Base-by-base conservation (phyloP, 2,329 filamentous ascomycete genomes). In the Aureobasidium leucospermi region DNA sequence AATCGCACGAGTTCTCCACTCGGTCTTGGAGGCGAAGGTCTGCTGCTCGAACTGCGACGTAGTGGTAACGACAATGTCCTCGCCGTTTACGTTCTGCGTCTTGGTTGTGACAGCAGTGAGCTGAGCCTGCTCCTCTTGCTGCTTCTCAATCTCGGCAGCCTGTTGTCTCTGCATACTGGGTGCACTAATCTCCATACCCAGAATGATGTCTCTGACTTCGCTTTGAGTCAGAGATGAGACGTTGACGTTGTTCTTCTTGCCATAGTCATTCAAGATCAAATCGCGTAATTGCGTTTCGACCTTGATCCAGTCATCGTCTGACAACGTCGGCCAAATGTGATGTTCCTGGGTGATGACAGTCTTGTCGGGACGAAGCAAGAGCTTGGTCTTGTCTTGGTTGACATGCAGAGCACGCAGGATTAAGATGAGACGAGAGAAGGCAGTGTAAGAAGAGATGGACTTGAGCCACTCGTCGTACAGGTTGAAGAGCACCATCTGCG, bases 211-310 rank as follows among this genome's bases (percentile, higher is more conserved):
- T 67, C 94, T 87, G 53, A 99, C 94, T 83, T 99, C 94, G 68
- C 89, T 96, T 71, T 86, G 96, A 1, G 94, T 99, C 75, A 99
- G 81, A 73, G 91, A 96, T 15, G 95, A 95, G 11, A 94, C 93
- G 68, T 99, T 99, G 78, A 99, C 94, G 67, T 97, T 99, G 80
- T 99, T 99, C 83, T 99, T 99, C 84, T 97, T 99, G 71, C 94
- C 94, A 71, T 99, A 99, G 72, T 99, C 94, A 66, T 97, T 96
- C 66, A 99, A 73, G 68, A 99, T 99, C 65, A 99, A 79, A 79
- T 99, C 94, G 73, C 94, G 87, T 43, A 99, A 79, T 71, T 96
- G 90, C 47, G 91, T 91, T 80, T 99, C 94, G n/a, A 99, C 90
- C 83, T 96, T 96, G 76, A 99, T 94, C 94, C 94, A 99, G 64